Conservation (phyloP, 2,329 filamentous ascomycete genomes). For the Aspergillus candidus region DNA sequence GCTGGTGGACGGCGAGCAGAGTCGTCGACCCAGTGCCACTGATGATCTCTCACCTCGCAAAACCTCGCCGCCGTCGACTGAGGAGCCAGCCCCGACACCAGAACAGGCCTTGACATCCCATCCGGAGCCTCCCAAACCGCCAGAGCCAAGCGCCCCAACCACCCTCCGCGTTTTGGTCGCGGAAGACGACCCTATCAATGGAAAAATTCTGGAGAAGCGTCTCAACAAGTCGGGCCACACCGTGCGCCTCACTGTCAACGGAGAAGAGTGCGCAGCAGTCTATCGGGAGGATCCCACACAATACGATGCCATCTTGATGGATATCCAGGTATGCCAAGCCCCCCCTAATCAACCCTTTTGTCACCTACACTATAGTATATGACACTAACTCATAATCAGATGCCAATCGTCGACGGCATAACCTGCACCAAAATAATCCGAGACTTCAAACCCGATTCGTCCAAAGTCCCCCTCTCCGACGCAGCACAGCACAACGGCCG, state of each 20-base stretch:
- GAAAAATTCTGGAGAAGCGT: conserved; percentile 73
- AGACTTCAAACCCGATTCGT: conserved; percentile 57
- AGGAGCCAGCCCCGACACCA: too few relatives aligned
- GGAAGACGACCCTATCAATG: conserved; percentile 85
- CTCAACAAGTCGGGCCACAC: conserved; percentile 69
- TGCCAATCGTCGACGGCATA: conserved; percentile 93
- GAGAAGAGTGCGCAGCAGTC: conserved; percentile 71
- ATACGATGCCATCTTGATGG: conserved; percentile 84
- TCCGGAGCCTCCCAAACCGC: background rate
- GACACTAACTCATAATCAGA: conserved; percentile 46
- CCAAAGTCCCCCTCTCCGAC: conserved; percentile 49
- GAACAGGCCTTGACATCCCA: background rate
- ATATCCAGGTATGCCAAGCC: conserved; percentile 67
- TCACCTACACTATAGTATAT: background rate
- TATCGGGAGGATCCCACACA: conserved; percentile 57
- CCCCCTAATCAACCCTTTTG: too few relatives aligned
- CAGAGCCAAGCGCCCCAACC: background rate
- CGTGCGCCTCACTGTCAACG: conserved; percentile 70
- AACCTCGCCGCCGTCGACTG: background rate
- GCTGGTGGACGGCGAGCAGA: conserved; percentile 25
- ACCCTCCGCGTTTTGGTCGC: conserved; percentile 60
- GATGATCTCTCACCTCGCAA: too few relatives aligned
- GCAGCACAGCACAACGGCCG: conserved; percentile 57
- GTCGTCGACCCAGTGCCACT: conserved; percentile 12
- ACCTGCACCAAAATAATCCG: conserved; percentile 79